Percentiles rank a stretch among this genome's conserved stretches.
phyloP scores from a whole-genome alignment of 2,329 filamentous ascomycete genomes.

The Trichoderma endophyticum region DNA sequence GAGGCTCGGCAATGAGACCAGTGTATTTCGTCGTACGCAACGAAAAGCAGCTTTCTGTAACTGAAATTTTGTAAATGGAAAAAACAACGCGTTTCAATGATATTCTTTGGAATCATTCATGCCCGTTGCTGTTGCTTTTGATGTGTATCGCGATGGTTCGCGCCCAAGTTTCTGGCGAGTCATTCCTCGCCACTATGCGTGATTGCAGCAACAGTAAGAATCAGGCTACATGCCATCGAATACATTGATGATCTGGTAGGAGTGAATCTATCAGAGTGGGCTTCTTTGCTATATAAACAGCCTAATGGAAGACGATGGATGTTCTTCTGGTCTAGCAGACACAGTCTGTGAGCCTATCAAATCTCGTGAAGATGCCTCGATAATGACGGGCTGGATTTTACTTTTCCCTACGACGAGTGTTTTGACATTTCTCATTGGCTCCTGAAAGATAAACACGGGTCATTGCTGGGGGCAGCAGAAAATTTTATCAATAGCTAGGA shows the following conservation, averaged over 20 bases:
- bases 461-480: not conserved
- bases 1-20: not conserved
- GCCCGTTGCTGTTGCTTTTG: not conserved
- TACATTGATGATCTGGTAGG: not conserved
- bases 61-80: not conserved
- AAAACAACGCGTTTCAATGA: not conserved
- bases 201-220: not conserved
- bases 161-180: not conserved
- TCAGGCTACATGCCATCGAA: not conserved
- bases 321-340: not conserved
- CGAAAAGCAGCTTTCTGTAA: not conserved
- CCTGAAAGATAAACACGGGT: not conserved
- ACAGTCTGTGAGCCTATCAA: not conserved
- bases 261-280: not conserved
- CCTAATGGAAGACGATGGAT: not conserved
- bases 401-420: not conserved
- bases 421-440: not conserved
- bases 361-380: not conserved
- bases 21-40: not conserved
- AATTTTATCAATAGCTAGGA: not conserved
- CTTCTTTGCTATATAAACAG: not conserved
- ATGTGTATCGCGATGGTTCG: not conserved
- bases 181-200: not conserved
- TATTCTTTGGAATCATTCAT: not conserved
- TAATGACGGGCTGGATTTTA: not conserved